Evolutionary conservation across 768 basidiomycete species (phyloP).

Genomic region (Mycena galopus): DNA sequence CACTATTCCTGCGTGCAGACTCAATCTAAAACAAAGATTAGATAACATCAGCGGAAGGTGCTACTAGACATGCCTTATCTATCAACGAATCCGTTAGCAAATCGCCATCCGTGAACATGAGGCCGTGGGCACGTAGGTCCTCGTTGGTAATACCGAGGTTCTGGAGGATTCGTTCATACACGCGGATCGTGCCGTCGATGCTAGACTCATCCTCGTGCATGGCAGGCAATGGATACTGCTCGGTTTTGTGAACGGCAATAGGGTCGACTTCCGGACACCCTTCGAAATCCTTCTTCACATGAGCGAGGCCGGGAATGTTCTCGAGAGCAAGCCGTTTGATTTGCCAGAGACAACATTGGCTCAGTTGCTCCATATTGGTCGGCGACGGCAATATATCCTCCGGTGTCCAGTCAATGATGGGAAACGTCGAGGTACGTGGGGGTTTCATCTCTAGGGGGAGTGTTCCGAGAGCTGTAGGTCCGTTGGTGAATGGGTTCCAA

Average conservation of each 20-base stretch:
- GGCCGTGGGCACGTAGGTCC: slow-evolving; percentile 26
- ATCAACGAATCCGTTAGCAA: too few relatives aligned
- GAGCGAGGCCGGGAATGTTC: too few relatives aligned
- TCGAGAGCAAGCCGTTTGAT: too few relatives aligned
- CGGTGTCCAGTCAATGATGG: not conserved
- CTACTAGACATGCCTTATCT: too few relatives aligned
- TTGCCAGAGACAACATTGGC: too few relatives aligned
- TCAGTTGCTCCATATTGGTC: not conserved
- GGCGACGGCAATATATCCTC: slow-evolving; percentile 16
- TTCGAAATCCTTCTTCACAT: too few relatives aligned
- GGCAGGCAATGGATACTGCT: slow-evolving; percentile 29
- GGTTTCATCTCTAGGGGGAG: slow-evolving; percentile 23
- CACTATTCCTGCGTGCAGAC: too few relatives aligned
- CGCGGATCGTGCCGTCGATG: slow-evolving; percentile 34
- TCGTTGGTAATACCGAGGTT: not conserved
- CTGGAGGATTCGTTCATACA: slow-evolving; percentile 14
- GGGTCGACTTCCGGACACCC: too few relatives aligned
- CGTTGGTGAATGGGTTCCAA: too few relatives aligned
- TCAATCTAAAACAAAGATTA: too few relatives aligned
- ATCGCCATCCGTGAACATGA: slow-evolving; percentile 27
- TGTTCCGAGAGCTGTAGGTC: slow-evolving; percentile 22
- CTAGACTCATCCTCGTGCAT: slow-evolving; percentile 41
- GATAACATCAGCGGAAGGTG: too few relatives aligned
- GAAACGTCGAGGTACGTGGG: slow-evolving; percentile 26
- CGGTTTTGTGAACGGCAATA: slow-evolving; percentile 36